Percentiles rank a stretch among this genome's conserved stretches.
phyloP scores from a whole-genome alignment of 164 flowering plant species.

The Vitis rotundifolia region DNA sequence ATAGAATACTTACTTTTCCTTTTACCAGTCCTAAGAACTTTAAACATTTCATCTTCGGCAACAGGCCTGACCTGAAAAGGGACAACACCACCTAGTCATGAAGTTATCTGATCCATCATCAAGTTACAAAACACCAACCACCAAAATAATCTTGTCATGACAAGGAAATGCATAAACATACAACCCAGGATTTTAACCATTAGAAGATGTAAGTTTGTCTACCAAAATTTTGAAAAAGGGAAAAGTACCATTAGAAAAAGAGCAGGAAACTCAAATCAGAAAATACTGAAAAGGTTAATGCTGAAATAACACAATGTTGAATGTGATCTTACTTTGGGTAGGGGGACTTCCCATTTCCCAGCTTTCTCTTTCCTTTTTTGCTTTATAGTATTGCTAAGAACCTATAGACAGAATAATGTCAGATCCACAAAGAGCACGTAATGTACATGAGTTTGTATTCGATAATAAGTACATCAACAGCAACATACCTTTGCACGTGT shows the following conservation, averaged over 20 bases:
- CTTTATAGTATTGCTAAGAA: conserved; percentile 91
- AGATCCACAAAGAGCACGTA: background rate
- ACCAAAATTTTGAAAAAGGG: background rate
- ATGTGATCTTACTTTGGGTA: conserved; percentile 74
- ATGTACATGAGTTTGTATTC: background rate
- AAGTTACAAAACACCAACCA: background rate
- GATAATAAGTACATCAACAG: background rate
- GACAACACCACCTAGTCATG: background rate
- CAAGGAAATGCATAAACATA: background rate
- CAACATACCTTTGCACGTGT: conserved; percentile 77
- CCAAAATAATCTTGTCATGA: background rate
- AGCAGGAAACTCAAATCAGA: background rate
- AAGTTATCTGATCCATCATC: background rate
- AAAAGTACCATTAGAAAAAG: background rate
- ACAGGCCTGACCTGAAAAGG: conserved; percentile 87
- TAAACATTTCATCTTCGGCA: conserved; percentile 99
- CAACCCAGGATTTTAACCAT: too few relatives aligned
- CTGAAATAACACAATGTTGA: background rate
- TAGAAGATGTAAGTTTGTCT: too few relatives aligned
- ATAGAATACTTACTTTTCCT: conserved; percentile 64
- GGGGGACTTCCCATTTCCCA: conserved; percentile 99
- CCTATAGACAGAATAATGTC: conserved; percentile 34
- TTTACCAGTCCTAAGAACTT: conserved; percentile 86
- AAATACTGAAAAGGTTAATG: background rate
- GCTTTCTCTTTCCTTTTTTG: conserved; percentile 99